Conservation (phyloP, 2,329 filamentous ascomycete species). For the Stemphylium beticola region DNA sequence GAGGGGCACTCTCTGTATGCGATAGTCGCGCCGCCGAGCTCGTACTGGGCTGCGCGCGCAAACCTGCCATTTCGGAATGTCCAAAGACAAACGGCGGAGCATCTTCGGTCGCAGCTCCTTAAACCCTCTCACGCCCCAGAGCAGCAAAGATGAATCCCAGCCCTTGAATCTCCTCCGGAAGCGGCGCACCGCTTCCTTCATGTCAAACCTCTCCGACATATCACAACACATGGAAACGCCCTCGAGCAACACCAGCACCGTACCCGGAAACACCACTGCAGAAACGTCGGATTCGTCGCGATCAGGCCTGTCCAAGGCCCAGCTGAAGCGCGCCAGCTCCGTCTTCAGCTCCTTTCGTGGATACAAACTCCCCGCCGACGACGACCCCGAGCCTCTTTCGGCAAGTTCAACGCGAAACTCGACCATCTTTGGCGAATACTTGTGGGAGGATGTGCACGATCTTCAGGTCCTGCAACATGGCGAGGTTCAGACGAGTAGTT, state of each 20-base stretch:
- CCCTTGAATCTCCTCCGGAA: conserved; percentile 47
- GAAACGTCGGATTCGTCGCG: conserved; percentile 21
- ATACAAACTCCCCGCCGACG: conserved; percentile 59
- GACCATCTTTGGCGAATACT: conserved; percentile 46
- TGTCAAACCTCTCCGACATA: conserved; percentile 40
- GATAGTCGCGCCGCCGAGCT: conserved; percentile 33
- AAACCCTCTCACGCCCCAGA: conserved; percentile 37
- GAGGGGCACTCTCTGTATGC: conserved; percentile 27
- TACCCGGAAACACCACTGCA: conserved; percentile 7
- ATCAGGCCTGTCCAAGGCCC: conserved; percentile 29
- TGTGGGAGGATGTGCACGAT: conserved; percentile 47
- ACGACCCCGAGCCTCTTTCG: conserved; percentile 55
- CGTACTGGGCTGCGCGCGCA: conserved; percentile 38
- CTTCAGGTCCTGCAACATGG: conserved; percentile 67
- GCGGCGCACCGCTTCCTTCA: conserved; percentile 46
- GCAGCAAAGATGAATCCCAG: conserved; percentile 42
- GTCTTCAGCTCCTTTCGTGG: conserved; percentile 65
- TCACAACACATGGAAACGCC: conserved; percentile 32
- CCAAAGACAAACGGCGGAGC: conserved; percentile 46
- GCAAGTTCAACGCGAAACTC: conserved; percentile 58
- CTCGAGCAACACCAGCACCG: conserved; percentile 18
- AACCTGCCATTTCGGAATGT: conserved; percentile 37
- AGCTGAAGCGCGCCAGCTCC: conserved; percentile 49
- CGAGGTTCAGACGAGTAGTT: conserved; percentile 72
- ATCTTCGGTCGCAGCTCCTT: conserved; percentile 46